Base-by-base conservation (phyloP, 2,329 filamentous ascomycete species). In the Lachnellula arida region DNA sequence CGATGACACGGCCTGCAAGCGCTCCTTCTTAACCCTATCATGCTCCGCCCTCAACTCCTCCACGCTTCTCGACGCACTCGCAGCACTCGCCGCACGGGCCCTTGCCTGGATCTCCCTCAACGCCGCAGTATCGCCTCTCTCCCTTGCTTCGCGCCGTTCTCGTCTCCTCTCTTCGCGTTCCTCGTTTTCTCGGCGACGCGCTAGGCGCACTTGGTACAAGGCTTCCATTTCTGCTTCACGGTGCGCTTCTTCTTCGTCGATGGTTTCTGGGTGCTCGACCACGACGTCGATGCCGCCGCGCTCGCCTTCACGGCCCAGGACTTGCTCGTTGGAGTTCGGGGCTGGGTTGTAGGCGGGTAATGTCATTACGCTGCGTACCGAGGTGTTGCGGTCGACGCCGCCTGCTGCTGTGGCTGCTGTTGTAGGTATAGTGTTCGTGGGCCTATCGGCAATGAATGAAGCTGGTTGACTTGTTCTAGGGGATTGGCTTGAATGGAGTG, bases 211-310 rank as follows among this genome's bases (percentile, higher is more conserved):
- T 71, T 96, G 91, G 71, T 96, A 97, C 42, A 97, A 73, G 0
- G 89, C 84, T 60, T 94, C 89, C 94, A 97, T 97, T 71, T 97
- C 90, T 28, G 90, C 84, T 60, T 97, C 91, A 12, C 94, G 81
- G 52, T 91, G 76, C 70, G 96, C 91, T 62, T 95, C 85, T 44
- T 65, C 66, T 53, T 91, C 88, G 51, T 96, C 89, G 8, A 78
- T 80, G 0, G 87, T 90, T 67, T 89, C 86, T 0, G 92, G 92
- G 62, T 89, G 84, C 70, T 97, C 92, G 12, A 97, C 75, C 0
- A 99, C 91, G 4, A 89, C 82, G 66, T 99, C 94, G 65, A 99
- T 91, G 7, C 94, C 94, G 52, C 81, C 93, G 58, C 94, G 82
- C 70, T 99, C 94, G 49, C 94, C 94, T 71, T 96, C 94, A 5